Evolutionary conservation across 495 filamentous ascomycete genomes (phyloP).

Genomic region (Penicillium malachiteum): DNA sequence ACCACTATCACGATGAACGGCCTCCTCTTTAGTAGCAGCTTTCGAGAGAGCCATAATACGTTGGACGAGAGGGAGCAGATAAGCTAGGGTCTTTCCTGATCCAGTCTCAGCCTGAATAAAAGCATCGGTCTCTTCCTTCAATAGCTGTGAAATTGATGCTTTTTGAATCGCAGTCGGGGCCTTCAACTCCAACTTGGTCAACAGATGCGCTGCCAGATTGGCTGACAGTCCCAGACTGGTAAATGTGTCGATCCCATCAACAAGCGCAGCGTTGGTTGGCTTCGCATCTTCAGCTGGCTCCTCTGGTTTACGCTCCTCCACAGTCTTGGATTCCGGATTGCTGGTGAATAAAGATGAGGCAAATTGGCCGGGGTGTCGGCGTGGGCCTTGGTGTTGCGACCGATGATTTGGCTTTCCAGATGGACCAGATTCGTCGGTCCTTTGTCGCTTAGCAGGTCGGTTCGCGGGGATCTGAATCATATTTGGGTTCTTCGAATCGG

Average conservation of each 20-base stretch:
- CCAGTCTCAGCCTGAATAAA: conserved; percentile 97
- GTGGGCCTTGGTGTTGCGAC: conserved; percentile 21
- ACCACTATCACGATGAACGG: conserved; percentile 75
- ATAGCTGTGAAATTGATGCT: conserved; percentile 71
- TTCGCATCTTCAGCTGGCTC: conserved; percentile 55
- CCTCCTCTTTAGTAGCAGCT: conserved; percentile 15
- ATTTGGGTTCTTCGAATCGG: conserved; percentile 39
- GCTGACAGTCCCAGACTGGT: conserved; percentile 75
- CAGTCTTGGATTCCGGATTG: conserved; percentile 69
- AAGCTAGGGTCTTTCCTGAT: conserved; percentile 94
- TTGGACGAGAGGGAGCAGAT: conserved; percentile 87
- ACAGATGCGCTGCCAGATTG: conserved; percentile 74
- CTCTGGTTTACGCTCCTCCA: conserved; percentile 41
- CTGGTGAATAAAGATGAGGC: conserved; percentile 89
- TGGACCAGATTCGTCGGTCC: conserved; percentile 25
- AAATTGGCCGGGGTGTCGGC: conserved; percentile 52
- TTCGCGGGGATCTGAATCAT: conserved; percentile 31
- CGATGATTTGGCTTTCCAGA: conserved; percentile 12
- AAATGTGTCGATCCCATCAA: conserved; percentile 78
- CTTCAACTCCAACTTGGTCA: conserved; percentile 82
- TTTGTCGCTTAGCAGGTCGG: conserved; percentile 43
- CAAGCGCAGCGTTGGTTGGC: conserved; percentile 95
- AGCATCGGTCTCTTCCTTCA: conserved; percentile 83
- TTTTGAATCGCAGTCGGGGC: conserved; percentile 94
- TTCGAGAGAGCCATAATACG: conserved; percentile 74